Base-by-base conservation (phyloP, 805 yeast species). In the Candida chauliodis region DNA sequence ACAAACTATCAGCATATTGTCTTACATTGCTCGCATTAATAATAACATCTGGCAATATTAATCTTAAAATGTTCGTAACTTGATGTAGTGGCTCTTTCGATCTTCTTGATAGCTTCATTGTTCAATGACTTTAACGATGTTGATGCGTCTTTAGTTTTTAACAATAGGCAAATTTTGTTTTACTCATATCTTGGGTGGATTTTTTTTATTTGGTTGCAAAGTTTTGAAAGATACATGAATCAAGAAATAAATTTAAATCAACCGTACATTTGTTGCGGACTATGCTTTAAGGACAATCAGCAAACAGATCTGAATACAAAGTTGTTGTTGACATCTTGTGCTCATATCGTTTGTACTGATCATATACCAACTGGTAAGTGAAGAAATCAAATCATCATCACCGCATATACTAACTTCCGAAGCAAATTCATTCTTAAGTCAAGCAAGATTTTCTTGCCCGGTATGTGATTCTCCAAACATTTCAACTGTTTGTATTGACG, bases 211-310 rank as follows among this genome's bases (percentile, higher is more conserved):
- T 37, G 40, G 40, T 37, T 37, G 40, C 40, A 37, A 37, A 37
- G 36, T 35, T 35, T 20, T 21, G 3, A 7, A 8, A 7, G 3
- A 36, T 27, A 4, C 28, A 38, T 33, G 30, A 21, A 24, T 16
- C 22, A 14, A 34, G 5, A 16, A 2, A 28, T 33, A 25, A 28
- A 37, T 19, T 23, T 41, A 8, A 19, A 42, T 16, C 36, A 25
- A 28, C 46, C 46, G 10, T 42, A 35, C 24, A 29, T 42, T 25
- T 39, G 25, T 15, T 42, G 46, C 34, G 43, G 40, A 10, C 19
- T 42, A 8, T 38, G 43, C 32, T 38, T 28, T 13, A 29, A 37
- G 22, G 44, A 37, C 14, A 14, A 23, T 9, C 13, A 8, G n/a
- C 27, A 30, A 13, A 5, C 26, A 3, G 11, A 13, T 14, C 16